Base-by-base conservation (phyloP, 2,329 filamentous ascomycete genomes). In the Fusarium annulatum region DNA sequence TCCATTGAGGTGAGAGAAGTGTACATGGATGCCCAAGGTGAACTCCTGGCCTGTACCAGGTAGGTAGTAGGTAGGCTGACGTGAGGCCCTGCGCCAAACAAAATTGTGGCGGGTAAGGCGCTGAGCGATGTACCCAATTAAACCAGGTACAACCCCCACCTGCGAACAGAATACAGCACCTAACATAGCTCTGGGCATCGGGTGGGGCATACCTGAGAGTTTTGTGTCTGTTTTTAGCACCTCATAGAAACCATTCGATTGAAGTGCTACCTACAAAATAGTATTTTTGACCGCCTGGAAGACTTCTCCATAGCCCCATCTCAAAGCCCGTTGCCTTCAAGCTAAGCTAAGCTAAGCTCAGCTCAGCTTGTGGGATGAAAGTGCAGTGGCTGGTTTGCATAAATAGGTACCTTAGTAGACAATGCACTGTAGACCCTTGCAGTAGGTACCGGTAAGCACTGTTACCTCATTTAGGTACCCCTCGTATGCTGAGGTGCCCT, bases 81-180 rank as follows among this genome's bases (percentile, higher is more conserved):
- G 74, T 76, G 74, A 76, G 74, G 73, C 36, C 60, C 34, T 69
- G 66, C 42, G 16, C 43, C 45, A 69, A 69, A 55, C 30, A 46
- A 21, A 53, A 51, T 46, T 49, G 38, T 46, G 62, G 60, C 71
- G 48, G 68, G 64, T 68, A 66, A 68, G 55, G 66, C 58, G 59
- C 45, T 67, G 52, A 21, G 43, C 41, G 34, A 61, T 39, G 51
- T 43, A 61, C 36, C 75, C 75, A 74, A 77, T 76, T 49, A 74
- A 46, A 56, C 53, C 52, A 62, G 46, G 39, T 49, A 46, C 33
- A 67, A 61, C 55, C 59, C 63, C 68, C 73, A 71, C 68, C 73
- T 75, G 67, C 51, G 52, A 64, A 62, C 60, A 62, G 51, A 58
- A 36, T 72, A 67, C 56, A 61, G 51, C 61, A 36, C 30, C 41